Conservation (phyloP, 805 yeast species). For the Yamadazyma kitorensis region DNA sequence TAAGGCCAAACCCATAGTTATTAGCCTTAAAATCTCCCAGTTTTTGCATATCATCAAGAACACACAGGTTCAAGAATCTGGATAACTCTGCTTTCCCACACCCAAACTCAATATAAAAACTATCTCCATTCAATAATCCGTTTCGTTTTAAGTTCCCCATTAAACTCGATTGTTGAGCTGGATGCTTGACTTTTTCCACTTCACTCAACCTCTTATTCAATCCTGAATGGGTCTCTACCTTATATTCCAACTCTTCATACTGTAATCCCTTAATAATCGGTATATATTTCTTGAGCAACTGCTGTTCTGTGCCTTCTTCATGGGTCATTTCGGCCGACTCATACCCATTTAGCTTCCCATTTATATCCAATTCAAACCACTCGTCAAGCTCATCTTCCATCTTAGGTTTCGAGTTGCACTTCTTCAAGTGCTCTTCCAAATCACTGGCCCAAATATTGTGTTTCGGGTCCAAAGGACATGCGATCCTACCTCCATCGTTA, state of each 20-base stretch:
- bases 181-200: conserved; percentile 64
- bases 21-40: background rate
- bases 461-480: conserved; percentile 74
- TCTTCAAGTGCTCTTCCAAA: conserved; percentile 52
- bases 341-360: conserved; percentile 24
- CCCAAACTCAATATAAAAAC: conserved; percentile 72
- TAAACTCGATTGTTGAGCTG: conserved; percentile 76
- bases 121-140: conserved; percentile 33
- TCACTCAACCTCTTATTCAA: conserved; percentile 42
- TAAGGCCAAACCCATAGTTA: conserved; percentile 49
- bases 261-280: conserved; percentile 12
- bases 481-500: conserved; percentile 42
- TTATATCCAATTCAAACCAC: conserved; percentile 53
- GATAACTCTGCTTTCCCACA: conserved; percentile 88
- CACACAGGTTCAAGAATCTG: conserved; percentile 51
- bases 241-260: conserved; percentile 17
- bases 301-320: background rate
- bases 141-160: conserved; percentile 59
- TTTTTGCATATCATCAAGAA: conserved; percentile 20
- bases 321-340: conserved; percentile 7
- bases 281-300: conserved; percentile 17
- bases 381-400: conserved; percentile 25
- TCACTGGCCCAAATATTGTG: conserved; percentile 70
- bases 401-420: conserved; percentile 53
- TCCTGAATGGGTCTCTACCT: conserved; percentile 25